Evolutionary conservation across 805 yeast species (phyloP).

Genomic region (Teunomyces kruisii): DNA sequence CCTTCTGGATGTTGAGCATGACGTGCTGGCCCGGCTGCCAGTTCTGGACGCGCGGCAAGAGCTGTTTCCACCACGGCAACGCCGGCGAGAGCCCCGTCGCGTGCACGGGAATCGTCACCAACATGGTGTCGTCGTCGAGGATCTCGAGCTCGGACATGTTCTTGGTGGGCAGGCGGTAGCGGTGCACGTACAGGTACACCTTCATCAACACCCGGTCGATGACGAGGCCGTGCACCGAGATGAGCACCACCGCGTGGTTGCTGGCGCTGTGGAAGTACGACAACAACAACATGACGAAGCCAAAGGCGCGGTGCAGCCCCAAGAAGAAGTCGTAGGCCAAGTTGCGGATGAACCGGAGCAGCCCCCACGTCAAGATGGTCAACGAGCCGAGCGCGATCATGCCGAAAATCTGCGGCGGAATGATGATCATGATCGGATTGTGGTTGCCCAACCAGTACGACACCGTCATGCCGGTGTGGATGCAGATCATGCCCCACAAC

Average conservation of each 20-base stretch:
- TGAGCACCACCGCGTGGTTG: conserved; percentile 31
- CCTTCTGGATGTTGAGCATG: conserved; percentile 38
- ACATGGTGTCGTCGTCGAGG: conserved; percentile 41
- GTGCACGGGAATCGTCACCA: conserved; percentile 37
- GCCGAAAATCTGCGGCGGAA: conserved; percentile 54
- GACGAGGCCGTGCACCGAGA: conserved; percentile 45
- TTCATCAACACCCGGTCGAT: conserved; percentile 37
- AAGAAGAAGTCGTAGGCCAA: conserved; percentile 45
- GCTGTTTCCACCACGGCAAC: conserved; percentile 23
- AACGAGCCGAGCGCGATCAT: conserved; percentile 43
- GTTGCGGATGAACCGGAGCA: conserved; percentile 34
- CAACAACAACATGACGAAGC: conserved; percentile 43
- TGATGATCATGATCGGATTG: conserved; percentile 38
- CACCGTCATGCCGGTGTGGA: conserved; percentile 34
- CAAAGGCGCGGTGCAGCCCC: conserved; percentile 41
- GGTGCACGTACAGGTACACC: conserved; percentile 31
- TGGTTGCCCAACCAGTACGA: conserved; percentile 43
- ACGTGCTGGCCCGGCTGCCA: conserved; percentile 54
- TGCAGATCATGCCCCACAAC: conserved; percentile 33
- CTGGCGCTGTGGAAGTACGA: conserved; percentile 42
- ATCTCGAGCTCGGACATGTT: conserved; percentile 38
- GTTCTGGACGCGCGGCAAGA: conserved; percentile 36
- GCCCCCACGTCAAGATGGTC: conserved; percentile 35
- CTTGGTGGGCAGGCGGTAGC: conserved; percentile 35
- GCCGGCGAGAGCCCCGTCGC: conserved; percentile 14